These are phyloP conservation scores for Suillus clintonianus DNA, from an alignment of 768 basidiomycete genomes.

Conservation along the genomic window DNA sequence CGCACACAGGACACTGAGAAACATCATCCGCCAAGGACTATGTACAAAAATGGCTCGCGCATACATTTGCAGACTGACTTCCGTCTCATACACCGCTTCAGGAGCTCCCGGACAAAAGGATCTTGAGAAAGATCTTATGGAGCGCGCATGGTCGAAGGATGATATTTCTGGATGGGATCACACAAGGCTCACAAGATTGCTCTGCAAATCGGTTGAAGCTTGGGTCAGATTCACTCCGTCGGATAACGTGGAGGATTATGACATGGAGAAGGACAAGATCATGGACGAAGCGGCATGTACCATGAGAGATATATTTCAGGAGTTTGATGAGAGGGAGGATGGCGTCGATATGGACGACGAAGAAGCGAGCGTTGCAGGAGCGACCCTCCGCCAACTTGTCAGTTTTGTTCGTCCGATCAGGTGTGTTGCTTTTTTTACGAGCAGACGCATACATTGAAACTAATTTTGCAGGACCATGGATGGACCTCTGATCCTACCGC, in stretches of 20 bases:
- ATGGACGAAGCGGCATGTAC: slow-evolving; percentile 71
- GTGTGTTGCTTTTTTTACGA: slow-evolving; percentile 38
- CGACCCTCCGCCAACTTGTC: slow-evolving; percentile 58
- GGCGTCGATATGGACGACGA: slow-evolving; percentile 59
- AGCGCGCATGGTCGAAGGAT: slow-evolving; percentile 72
- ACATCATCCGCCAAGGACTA: slow-evolving; percentile 63
- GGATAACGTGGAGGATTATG: slow-evolving; percentile 26
- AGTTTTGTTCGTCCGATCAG: slow-evolving; percentile 58
- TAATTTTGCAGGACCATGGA: slow-evolving; percentile 41
- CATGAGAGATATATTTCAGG: slow-evolving; percentile 71
- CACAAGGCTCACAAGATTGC: slow-evolving; percentile 51
- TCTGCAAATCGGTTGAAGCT: slow-evolving; percentile 55
- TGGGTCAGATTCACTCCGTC: slow-evolving; percentile 51
- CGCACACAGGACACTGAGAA: slow-evolving; percentile 62
- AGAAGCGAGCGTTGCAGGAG: slow-evolving; percentile 65
- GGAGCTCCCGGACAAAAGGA: slow-evolving; percentile 62
- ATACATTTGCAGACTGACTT: slow-evolving; percentile 57
- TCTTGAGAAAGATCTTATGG: slow-evolving; percentile 64
- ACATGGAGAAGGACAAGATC: slow-evolving; percentile 51
- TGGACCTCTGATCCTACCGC: slow-evolving; percentile 51
- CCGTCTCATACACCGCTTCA: slow-evolving; percentile 55
- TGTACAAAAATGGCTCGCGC: slow-evolving; percentile 64
- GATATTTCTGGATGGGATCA: slow-evolving; percentile 71
- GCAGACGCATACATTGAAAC: slow-evolving; percentile 4
- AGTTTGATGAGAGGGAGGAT: slow-evolving; percentile 68